Conservation (phyloP, 2,329 filamentous ascomycete genomes). For the Neofusicoccum sp. region DNA sequence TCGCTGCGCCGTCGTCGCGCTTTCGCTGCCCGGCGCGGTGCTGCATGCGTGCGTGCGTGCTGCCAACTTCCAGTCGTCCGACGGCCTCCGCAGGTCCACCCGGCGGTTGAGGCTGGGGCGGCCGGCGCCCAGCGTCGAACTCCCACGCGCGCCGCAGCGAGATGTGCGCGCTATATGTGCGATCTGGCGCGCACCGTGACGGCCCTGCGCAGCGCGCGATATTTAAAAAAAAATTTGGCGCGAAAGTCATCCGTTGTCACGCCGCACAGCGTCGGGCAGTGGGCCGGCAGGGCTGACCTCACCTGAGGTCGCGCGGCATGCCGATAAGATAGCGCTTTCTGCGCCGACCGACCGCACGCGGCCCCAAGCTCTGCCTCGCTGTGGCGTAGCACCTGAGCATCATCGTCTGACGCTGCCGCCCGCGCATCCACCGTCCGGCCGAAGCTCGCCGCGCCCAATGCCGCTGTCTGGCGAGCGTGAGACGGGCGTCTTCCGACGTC, state of each 20-base stretch:
- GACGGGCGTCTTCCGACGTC: conserved; percentile 9
- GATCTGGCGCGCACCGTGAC: neutral
- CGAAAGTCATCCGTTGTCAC: conserved; percentile 9
- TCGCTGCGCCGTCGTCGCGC: neutral
- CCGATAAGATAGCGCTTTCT: conserved; percentile 11
- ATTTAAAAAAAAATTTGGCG: neutral
- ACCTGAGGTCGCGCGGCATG: neutral
- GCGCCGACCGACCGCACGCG: neutral
- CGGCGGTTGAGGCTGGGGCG: neutral
- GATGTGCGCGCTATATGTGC: neutral
- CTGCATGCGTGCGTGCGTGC: neutral
- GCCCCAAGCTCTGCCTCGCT: neutral
- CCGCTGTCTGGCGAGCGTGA: conserved; percentile 6
- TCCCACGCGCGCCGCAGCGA: neutral
- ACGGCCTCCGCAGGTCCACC: neutral
- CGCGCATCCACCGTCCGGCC: conserved; percentile 1
- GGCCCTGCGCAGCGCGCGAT: neutral
- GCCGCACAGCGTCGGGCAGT: neutral
- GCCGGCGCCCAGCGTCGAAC: neutral
- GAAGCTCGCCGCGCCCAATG: conserved; percentile 11
- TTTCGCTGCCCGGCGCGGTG: neutral
- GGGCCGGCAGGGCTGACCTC: conserved; percentile 10
- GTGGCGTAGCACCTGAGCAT: no score
- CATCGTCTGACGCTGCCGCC: neutral
- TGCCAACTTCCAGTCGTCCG: conserved; percentile 14